A percentile compares a stretch with the other conserved stretches of the same genome.
Conservation (phyloP, 306 rosid genomes). For the Cucurbita moschata region DNA sequence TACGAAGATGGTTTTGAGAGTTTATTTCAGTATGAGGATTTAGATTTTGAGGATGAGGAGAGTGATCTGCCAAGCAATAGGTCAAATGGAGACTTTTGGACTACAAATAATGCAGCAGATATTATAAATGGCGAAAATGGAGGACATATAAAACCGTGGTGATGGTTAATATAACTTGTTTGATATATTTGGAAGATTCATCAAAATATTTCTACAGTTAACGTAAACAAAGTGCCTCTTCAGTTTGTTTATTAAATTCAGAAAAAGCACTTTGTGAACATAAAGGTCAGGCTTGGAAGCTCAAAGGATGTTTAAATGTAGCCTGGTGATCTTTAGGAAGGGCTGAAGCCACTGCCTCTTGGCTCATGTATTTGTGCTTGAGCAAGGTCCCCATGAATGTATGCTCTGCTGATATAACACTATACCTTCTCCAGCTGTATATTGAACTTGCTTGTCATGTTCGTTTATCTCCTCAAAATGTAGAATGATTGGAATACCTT, state of each 20-base stretch:
- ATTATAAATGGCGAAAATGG: conserved; percentile 19
- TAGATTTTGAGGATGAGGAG: conserved; percentile 28
- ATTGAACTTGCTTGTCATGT: not conserved
- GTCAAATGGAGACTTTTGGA: conserved; percentile 39
- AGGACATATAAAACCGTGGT: conserved; percentile 53
- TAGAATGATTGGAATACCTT: not conserved
- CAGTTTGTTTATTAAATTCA: not conserved
- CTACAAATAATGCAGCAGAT: conserved; percentile 21
- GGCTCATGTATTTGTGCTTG: not conserved
- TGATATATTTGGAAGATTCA: not conserved
- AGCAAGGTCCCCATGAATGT: not conserved
- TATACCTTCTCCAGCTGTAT: conserved; percentile 1
- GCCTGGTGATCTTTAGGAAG: not conserved
- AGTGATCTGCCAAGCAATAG: conserved; percentile 10
- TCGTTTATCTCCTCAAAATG: not conserved
- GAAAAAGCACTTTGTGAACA: not conserved
- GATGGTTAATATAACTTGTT: conserved; percentile 14
- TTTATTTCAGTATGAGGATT: conserved; percentile 37
- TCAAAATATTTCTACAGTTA: not conserved
- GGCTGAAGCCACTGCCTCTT: not conserved
- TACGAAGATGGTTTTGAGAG: conserved; percentile 65
- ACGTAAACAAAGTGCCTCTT: not conserved
- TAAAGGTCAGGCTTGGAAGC: not conserved
- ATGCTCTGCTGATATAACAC: not conserved
- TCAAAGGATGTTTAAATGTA: not conserved